Evolutionary conservation across 1,139 yeast species (phyloP), one percentile per base, ranked within the genome.

Genomic region (Yamadazyma jaroonii): DNA sequence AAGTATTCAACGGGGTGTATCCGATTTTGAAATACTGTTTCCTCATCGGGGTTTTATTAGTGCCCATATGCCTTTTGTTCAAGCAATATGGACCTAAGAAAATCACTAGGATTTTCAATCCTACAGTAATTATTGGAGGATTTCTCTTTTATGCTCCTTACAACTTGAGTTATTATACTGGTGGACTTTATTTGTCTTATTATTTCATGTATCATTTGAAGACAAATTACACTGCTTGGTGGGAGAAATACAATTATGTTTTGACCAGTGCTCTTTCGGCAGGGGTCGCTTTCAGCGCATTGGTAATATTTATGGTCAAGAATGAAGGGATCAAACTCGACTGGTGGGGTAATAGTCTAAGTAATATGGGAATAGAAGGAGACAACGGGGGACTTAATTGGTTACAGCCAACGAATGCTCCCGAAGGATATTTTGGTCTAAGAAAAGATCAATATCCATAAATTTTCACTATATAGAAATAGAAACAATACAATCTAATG

Each of bases 231-330:
- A 48, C 64, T 14, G 58, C 67, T 20, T 76, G 84, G 82, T 80
- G 84, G 81, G 80, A 75, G 43, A 78, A 75, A 55, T 82, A 80
- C 58, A 79, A 77, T 50, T 82, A 81, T 53, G 72, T 82, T 9
- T 59, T 81, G 26, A 67, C 81, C 11, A 69, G 78, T 42, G 84
- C 78, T 3, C 56, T 80, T 32, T 61, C 72, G 6, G 79, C 84
- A 2, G 86, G 85, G 15, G 72, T 78, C 27, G 84, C 84, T 0
- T 71, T 77, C 40, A 61, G 77, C 44, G 75, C 81, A 0, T 56
- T 79, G 25, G 54, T 79, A 35, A 75, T 81, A 32, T 81, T 79
- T 57, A 76, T 80, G 49, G 77, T 77, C 7, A 77, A 74, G 46
- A 73, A 64, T 44, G 65, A 70, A 34, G 61, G 58, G 9, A 61